These are phyloP conservation scores for Saturnispora mendoncae DNA, from an alignment of 805 yeast species.

Conservation along the genomic window DNA sequence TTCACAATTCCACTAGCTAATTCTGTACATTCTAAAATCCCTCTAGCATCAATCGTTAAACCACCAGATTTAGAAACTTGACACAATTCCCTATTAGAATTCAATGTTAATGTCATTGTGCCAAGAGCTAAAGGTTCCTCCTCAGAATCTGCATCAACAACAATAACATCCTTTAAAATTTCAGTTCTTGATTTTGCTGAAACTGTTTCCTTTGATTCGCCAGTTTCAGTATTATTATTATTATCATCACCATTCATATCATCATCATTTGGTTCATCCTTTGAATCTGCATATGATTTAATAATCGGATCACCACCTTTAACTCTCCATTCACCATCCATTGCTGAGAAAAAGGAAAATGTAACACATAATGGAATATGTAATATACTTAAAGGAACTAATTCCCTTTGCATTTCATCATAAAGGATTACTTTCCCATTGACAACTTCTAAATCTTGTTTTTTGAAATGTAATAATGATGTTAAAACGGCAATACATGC, in stretches of 20 bases:
- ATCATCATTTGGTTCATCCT: constrained; percentile 5
- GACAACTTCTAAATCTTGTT: constrained; percentile 72
- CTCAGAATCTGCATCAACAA: constrained; percentile 66
- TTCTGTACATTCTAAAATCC: constrained; percentile 59
- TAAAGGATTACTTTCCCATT: constrained; percentile 56
- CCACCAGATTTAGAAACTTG: constrained; percentile 91
- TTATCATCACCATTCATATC: constrained; percentile 6
- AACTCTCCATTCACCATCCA: constrained; percentile 55
- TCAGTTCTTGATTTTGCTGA: constrained; percentile 23
- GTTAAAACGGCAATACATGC: constrained; percentile 87
- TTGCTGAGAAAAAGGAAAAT: constrained; percentile 74
- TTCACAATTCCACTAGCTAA: constrained; percentile 59
- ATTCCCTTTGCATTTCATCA: constrained; percentile 69
- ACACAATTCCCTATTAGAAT: constrained; percentile 83
- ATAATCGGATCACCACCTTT: constrained; percentile 36
- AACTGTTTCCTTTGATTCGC: constrained; percentile 1
- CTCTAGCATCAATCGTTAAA: constrained; percentile 63
- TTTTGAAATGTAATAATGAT: constrained; percentile 70
- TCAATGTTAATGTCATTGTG: constrained; percentile 72
- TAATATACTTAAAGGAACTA: constrained; percentile 73
- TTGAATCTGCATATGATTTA: constrained; percentile 3
- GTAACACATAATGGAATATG: constrained; percentile 89
- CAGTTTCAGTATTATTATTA: neutral
- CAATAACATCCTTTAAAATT: constrained; percentile 45
- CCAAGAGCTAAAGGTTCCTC: constrained; percentile 79